Conservation (phyloP, 2,329 filamentous ascomycete genomes). For the Alternaria panax region DNA sequence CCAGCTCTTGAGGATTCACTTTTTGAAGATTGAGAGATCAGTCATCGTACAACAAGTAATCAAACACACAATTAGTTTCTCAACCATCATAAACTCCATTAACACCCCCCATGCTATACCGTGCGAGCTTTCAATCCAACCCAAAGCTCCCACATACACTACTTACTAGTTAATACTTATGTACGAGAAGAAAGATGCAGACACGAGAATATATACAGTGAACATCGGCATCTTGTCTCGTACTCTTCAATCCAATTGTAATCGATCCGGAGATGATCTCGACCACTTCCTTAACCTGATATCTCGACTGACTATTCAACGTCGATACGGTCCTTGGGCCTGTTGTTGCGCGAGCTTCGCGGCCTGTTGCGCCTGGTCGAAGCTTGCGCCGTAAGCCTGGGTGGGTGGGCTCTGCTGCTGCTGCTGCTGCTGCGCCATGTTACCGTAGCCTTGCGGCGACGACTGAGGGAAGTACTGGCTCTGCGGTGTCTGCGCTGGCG, state of each 20-base stretch:
- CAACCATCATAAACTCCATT: not conserved
- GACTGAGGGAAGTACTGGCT: slow-evolving; percentile 28
- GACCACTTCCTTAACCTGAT: not conserved
- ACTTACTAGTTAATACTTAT: not conserved
- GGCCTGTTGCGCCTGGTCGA: slow-evolving; percentile 15
- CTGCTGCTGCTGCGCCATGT: slow-evolving; percentile 10
- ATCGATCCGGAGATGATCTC: not conserved
- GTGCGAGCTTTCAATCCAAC: slow-evolving; percentile 1
- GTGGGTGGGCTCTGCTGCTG: slow-evolving; percentile 9
- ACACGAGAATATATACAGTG: slow-evolving; percentile 11
- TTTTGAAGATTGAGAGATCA: no score
- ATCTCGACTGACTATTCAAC: not conserved
- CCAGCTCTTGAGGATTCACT: no score
- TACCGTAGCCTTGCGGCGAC: slow-evolving; percentile 39
- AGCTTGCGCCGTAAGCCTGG: slow-evolving; percentile 16
- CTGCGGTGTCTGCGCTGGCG: slow-evolving; percentile 25
- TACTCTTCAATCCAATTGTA: slow-evolving; percentile 1
- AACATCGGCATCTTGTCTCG: slow-evolving; percentile 8
- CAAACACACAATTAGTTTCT: not conserved
- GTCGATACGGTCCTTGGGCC: slow-evolving; percentile 11
- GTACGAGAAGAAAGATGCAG: slow-evolving; percentile 7
- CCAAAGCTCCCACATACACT: slow-evolving; percentile 2
- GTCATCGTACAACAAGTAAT: not conserved
- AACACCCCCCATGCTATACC: not conserved
- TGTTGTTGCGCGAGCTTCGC: slow-evolving; percentile 10